These are phyloP conservation scores for Tuber umbilicatum DNA, from an alignment of 495 filamentous ascomycete genomes.

Conservation along the genomic window DNA sequence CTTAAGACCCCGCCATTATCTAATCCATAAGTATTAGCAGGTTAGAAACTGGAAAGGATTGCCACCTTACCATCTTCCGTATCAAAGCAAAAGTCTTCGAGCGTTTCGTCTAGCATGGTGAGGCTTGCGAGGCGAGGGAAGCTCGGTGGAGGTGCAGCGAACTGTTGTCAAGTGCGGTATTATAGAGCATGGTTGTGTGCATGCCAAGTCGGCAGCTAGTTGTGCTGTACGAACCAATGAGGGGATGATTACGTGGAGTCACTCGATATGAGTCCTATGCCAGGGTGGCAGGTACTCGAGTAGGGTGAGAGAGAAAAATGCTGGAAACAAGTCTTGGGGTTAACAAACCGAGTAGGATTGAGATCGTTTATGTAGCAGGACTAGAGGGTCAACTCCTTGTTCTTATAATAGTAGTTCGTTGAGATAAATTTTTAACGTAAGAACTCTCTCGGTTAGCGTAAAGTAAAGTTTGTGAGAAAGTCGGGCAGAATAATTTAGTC, in stretches of 20 bases:
- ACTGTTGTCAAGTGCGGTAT: not conserved
- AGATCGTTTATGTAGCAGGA: not conserved
- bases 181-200: not conserved
- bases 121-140: not conserved
- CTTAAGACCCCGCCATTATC: not conserved
- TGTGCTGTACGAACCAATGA: not conserved
- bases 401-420: not conserved
- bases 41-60: not conserved
- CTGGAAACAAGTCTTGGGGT: not conserved
- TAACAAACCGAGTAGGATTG: not conserved
- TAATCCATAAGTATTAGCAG: not conserved
- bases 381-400: not conserved
- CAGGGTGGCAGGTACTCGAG: not conserved
- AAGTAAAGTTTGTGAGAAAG: not conserved
- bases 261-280: not conserved
- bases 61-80: not conserved
- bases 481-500: not conserved
- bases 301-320: not conserved
- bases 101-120: not conserved
- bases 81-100: not conserved
- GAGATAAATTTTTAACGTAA: not conserved
- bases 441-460: not conserved
- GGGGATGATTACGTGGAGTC: not conserved
- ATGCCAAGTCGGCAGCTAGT: not conserved
- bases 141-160: not conserved